Percentiles rank a stretch among this genome's conserved stretches.
These are phyloP conservation scores for Syncephalis plumigaleata DNA, from an alignment of 371 early-diverging fungal species.

Conservation along the genomic window DNA sequence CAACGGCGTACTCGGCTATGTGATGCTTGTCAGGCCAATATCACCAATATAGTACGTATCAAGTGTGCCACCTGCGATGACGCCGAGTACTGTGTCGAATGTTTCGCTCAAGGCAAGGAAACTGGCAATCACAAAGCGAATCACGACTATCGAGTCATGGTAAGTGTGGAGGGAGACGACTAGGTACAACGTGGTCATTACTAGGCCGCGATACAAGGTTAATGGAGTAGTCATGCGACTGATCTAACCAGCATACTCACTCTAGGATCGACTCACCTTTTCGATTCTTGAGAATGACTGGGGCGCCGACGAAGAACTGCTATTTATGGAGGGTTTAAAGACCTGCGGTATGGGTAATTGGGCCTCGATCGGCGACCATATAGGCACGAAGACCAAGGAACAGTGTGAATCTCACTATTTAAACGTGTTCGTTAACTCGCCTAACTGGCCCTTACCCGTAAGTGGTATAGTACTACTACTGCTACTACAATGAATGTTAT, in stretches of 20 bases:
- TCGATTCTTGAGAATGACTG: slow-evolving; percentile 77
- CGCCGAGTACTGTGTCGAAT: slow-evolving; percentile 90
- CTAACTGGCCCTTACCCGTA: slow-evolving; percentile 66
- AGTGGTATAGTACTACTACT: no score
- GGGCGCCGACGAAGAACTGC: slow-evolving; percentile 95
- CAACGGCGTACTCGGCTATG: slow-evolving; percentile 61
- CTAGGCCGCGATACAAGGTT: slow-evolving; percentile 3
- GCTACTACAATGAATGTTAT: no score
- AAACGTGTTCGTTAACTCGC: slow-evolving; percentile 57
- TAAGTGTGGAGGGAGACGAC: no score
- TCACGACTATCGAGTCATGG: slow-evolving; percentile 80
- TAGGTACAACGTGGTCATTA: slow-evolving; percentile 5
- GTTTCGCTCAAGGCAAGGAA: slow-evolving; percentile 80
- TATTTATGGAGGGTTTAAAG: slow-evolving; percentile 84
- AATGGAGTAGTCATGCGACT: no score
- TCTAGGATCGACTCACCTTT: slow-evolving; percentile 63
- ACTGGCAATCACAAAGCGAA: slow-evolving; percentile 61
- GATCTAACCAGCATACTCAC: not conserved
- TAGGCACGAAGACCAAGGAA: slow-evolving; percentile 74
- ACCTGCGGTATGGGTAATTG: slow-evolving; percentile 96
- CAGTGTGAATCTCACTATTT: slow-evolving; percentile 90
- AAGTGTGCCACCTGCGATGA: slow-evolving; percentile 85
- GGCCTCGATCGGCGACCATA: slow-evolving; percentile 84
- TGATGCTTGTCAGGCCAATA: slow-evolving; percentile 79
- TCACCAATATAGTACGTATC: slow-evolving; percentile 76